Evolutionary conservation across 768 basidiomycete species (phyloP).

Genomic region (Vishniacozyma victoriae): DNA sequence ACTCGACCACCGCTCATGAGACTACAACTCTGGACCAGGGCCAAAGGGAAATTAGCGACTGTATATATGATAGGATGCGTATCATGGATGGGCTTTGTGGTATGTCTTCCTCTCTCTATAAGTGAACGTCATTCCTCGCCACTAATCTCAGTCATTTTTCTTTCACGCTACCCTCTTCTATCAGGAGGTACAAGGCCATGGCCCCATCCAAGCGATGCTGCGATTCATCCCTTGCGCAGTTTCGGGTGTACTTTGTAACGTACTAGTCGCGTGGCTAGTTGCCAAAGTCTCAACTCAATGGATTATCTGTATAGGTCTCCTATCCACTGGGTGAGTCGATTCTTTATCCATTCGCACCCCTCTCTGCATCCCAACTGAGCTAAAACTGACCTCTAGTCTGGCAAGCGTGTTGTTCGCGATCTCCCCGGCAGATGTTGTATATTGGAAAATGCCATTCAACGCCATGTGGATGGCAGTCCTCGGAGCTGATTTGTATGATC

Average conservation of each 20-base stretch:
- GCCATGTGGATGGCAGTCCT: slow-evolving; percentile 29
- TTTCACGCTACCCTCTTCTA: slow-evolving; percentile 13
- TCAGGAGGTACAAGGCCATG: slow-evolving; percentile 11
- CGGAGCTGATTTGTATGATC: slow-evolving; percentile 34
- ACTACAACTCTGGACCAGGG: slow-evolving; percentile 39
- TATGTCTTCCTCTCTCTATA: slow-evolving; percentile 5
- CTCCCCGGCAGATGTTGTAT: slow-evolving; percentile 14
- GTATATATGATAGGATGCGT: slow-evolving; percentile 35
- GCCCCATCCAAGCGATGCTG: slow-evolving; percentile 12
- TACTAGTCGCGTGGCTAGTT: slow-evolving; percentile 40
- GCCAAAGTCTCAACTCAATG: slow-evolving; percentile 36
- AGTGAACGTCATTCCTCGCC: not conserved
- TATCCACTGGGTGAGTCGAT: slow-evolving; percentile 38
- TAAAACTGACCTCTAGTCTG: no score
- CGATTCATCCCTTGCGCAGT: slow-evolving; percentile 33
- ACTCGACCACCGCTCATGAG: slow-evolving; percentile 39
- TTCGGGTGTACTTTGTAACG: slow-evolving; percentile 35
- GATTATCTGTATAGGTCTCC: slow-evolving; percentile 37
- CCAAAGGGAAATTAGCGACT: slow-evolving; percentile 33
- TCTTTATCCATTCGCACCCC: not conserved
- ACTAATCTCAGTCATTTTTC: slow-evolving; percentile 11
- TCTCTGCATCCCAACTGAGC: no score
- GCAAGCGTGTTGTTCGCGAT: slow-evolving; percentile 28
- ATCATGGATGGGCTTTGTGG: slow-evolving; percentile 35
- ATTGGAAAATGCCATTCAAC: slow-evolving; percentile 31